Percentiles rank a stretch among this genome's conserved stretches.
phyloP scores from a whole-genome alignment of 805 yeast species.

The Candida insectalens region DNA sequence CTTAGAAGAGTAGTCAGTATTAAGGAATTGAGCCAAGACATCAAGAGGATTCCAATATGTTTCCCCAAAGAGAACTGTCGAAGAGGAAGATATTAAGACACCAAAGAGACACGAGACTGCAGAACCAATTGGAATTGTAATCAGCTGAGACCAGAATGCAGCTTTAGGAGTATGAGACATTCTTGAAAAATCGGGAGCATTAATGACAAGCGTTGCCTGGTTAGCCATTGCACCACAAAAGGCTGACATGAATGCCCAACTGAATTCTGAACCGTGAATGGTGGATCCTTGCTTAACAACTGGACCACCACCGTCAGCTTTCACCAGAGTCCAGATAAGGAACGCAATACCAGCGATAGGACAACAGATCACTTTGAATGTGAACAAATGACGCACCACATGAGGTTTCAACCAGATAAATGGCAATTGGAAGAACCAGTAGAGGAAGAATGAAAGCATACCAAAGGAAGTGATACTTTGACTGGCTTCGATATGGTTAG shows the following conservation, averaged over 20 bases:
- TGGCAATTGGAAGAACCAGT: constrained; percentile 75
- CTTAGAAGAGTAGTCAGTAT: constrained; percentile 36
- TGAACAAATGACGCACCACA: constrained; percentile 71
- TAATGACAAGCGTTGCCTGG: constrained; percentile 77
- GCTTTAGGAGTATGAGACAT: constrained; percentile 52
- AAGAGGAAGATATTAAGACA: constrained; percentile 74
- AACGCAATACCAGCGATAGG: constrained; percentile 82
- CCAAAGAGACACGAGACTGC: constrained; percentile 80
- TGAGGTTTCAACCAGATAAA: constrained; percentile 82
- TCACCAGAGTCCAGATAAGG: constrained; percentile 73
- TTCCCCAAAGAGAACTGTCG: constrained; percentile 54
- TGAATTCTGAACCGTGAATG: constrained; percentile 51
- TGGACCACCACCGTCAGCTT: constrained; percentile 73
- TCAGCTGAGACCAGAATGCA: constrained; percentile 44
- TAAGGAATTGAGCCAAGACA: constrained; percentile 53
- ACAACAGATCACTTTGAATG: constrained; percentile 67
- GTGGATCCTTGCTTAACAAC: constrained; percentile 46
- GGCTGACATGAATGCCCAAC: constrained; percentile 75
- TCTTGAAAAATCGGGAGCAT: constrained; percentile 86
- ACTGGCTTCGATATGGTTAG: constrained; percentile 39
- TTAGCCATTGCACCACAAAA: constrained; percentile 76
- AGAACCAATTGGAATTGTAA: constrained; percentile 69
- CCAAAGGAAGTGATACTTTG: constrained; percentile 52
- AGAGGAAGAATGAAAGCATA: constrained; percentile 68
- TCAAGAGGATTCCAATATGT: constrained; percentile 83